Evolutionary conservation across 1,139 yeast species (phyloP).

Genomic region (Taphrina pruni): DNA sequence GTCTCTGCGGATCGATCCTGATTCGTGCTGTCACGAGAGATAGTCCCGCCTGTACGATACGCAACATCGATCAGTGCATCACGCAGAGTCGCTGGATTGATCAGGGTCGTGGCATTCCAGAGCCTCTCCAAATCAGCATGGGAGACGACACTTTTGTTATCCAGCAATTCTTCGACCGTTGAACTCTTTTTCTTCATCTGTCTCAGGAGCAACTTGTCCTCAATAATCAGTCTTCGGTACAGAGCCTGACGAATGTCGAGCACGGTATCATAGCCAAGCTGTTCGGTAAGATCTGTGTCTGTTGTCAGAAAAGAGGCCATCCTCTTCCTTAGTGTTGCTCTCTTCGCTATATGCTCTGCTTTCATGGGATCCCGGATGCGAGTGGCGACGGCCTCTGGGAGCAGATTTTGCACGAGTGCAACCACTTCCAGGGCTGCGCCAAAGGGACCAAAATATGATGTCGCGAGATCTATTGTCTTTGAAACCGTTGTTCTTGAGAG

Average conservation of each 20-base stretch:
- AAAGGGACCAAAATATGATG: constrained; percentile 9
- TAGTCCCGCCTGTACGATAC: not conserved
- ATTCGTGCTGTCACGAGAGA: not conserved
- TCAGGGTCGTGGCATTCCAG: not conserved
- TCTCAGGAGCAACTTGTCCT: constrained; percentile 10
- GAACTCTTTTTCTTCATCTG: not conserved
- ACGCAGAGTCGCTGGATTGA: constrained; percentile 17
- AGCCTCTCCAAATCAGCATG: constrained; percentile 6
- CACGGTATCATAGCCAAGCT: constrained; percentile 5
- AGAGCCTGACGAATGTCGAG: constrained; percentile 1
- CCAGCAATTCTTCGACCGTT: constrained; percentile 1
- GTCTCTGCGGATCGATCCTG: not conserved
- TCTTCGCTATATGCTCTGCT: constrained; percentile 9
- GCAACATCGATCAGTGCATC: constrained; percentile 18
- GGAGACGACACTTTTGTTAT: not conserved
- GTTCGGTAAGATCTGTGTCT: not conserved
- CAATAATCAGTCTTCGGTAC: constrained; percentile 1
- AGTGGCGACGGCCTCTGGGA: constrained; percentile 6
- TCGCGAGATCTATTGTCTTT: constrained; percentile 6
- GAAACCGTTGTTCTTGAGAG: not conserved
- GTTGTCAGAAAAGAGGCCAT: not conserved
- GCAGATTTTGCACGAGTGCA: constrained; percentile 2
- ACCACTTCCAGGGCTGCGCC: constrained; percentile 12
- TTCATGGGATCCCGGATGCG: constrained; percentile 12
- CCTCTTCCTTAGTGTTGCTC: constrained; percentile 2